Conservation (phyloP, 768 basidiomycete species). For the Tulasnella calospora region DNA sequence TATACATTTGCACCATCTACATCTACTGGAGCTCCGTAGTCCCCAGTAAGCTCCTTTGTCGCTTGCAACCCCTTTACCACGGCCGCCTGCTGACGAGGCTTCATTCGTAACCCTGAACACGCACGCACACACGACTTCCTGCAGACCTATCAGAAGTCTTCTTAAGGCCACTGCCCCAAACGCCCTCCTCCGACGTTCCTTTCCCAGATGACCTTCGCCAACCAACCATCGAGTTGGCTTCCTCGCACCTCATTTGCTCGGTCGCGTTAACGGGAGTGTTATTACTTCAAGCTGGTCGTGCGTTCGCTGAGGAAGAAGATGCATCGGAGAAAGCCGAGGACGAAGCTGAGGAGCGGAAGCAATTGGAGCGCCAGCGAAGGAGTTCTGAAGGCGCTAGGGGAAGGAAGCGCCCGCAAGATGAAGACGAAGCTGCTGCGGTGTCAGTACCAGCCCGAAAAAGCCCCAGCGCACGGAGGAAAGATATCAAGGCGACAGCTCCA, state of each 20-base stretch:
- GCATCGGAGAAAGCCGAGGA: conserved; percentile 14
- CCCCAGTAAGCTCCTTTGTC: conserved; percentile 55
- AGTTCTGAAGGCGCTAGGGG: conserved; percentile 8
- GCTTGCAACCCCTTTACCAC: not conserved
- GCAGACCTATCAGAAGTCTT: conserved; percentile 59
- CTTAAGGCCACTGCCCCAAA: conserved; percentile 46
- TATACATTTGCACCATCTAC: conserved; percentile 64
- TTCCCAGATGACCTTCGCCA: conserved; percentile 60
- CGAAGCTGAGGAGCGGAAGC: not conserved
- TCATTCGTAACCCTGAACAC: conserved; percentile 4
- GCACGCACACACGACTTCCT: not conserved
- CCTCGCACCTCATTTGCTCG: conserved; percentile 78
- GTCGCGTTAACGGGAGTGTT: conserved; percentile 85
- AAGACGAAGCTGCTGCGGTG: conserved; percentile 1
- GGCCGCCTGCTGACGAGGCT: not conserved
- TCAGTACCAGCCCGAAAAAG: not conserved
- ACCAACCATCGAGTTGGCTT: conserved; percentile 72
- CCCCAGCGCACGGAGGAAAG: conserved; percentile 6
- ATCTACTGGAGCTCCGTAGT: conserved; percentile 75
- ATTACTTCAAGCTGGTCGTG: conserved; percentile 73
- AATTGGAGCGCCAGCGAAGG: conserved; percentile 7
- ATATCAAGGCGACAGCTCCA: not conserved
- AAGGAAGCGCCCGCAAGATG: not conserved
- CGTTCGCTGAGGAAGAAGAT: conserved; percentile 77
- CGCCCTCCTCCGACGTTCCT: conserved; percentile 40